Evolutionary conservation across 140 eudicot species (phyloP), one percentile per base, ranked within the genome.

Genomic region (Cichorium intybus): DNA sequence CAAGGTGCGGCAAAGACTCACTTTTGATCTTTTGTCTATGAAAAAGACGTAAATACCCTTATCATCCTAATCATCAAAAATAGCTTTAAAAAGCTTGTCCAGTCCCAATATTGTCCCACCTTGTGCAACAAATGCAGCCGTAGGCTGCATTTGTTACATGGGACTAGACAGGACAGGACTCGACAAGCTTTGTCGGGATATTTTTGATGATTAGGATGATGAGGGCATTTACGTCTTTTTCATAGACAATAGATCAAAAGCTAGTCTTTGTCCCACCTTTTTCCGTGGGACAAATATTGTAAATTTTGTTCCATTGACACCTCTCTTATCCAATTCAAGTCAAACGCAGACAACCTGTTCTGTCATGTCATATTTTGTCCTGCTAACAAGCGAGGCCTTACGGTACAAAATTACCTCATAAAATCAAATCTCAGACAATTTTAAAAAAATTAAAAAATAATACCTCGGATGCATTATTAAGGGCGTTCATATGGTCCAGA

Each of bases 401-500:
- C 29, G n/a, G n/a, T n/a, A 7, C 16, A 56, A 17, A n/a, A 20
- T 21, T 22, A 11, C 52, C n/a, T 22, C 6, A 7, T 6, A 61
- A 16, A 15, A 43, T 9, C 23, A 39, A 17, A 43, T 20, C 14
- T 8, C 20, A 49, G 28, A 49, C 23, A 4, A 10, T 33, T 29
- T 60, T 51, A 16, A 34, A 60, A 15, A n/a, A 5, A 39, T 15
- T 22, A 7, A 20, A 20, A 3, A 10, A 1, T 29, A 34, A 52
- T 31, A 62, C 56, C 67, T 64, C 21, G 7, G 26, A 73, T 22
- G 58, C 58, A 45, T 71, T n/a, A 53, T 72, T 50, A 72, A 72
- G 62, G 86, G 16, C 97, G 95, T 27, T 90, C 97, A 75, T 90
- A 90, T 4, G 97, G 97, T 20, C 97, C 97, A 50, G 95, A 78